phyloP scores from a whole-genome alignment of 495 filamentous ascomycete species.

The Aspergillus nanangensis region DNA sequence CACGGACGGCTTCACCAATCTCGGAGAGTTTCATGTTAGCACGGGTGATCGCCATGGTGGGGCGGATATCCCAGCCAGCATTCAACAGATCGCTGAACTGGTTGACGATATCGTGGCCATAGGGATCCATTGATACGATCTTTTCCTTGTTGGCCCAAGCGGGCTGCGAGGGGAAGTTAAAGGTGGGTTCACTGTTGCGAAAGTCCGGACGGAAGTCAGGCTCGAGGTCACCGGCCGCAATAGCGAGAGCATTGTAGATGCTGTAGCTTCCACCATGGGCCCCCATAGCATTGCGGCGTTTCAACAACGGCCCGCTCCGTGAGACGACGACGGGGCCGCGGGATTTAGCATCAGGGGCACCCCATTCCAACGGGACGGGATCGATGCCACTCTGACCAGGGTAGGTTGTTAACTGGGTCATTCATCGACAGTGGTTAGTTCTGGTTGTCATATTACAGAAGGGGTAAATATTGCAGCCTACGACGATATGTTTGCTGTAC shows the following conservation, averaged over 20 bases:
- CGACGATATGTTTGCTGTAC: conserved; percentile 43
- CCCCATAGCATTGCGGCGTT: conserved; percentile 81
- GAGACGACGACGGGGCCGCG: conserved; percentile 92
- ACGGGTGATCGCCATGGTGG: conserved; percentile 90
- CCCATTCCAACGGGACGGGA: conserved; percentile 85
- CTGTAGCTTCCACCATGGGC: conserved; percentile 97
- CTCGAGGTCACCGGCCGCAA: conserved; percentile 85
- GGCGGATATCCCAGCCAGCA: conserved; percentile 87
- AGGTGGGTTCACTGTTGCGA: conserved; percentile 90
- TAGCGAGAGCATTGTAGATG: conserved; percentile 90
- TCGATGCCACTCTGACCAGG: conserved; percentile 92
- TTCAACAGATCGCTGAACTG: conserved; percentile 33
- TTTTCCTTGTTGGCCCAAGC: conserved; percentile 90
- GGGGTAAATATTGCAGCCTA: conserved; percentile 13
- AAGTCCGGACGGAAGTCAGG: conserved; percentile 86
- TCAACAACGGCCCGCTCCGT: conserved; percentile 66
- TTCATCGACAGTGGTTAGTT: conserved; percentile 40
- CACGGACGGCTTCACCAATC: conserved; percentile 78
- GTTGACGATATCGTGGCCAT: conserved; percentile 67
- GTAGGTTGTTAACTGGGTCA: conserved; percentile 77
- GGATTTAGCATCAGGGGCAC: conserved; percentile 63
- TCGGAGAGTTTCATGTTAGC: conserved; percentile 97
- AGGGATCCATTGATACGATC: conserved; percentile 97
- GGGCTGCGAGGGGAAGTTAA: conserved; percentile 78
- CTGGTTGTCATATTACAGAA: not conserved